A percentile compares a stretch with the other conserved stretches of the same genome.
Evolutionary conservation across 805 yeast species (phyloP).

Genomic region (Priceomyces castillae): DNA sequence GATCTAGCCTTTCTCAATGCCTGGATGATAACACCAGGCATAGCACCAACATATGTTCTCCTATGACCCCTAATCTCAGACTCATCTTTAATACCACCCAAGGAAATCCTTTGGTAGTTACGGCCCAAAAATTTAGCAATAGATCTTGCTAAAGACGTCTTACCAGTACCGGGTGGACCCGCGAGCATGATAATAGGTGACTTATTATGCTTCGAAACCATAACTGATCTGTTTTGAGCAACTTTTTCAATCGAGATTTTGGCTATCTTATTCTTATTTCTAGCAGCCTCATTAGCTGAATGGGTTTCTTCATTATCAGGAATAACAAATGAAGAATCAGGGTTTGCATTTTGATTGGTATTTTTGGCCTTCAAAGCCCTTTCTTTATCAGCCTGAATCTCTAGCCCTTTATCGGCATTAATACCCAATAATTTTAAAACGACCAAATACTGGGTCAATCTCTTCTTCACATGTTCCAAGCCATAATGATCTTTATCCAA

Average conservation of each 20-base stretch:
- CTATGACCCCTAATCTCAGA: slow-evolving; percentile 89
- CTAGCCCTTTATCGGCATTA: slow-evolving; percentile 22
- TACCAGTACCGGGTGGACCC: slow-evolving; percentile 95
- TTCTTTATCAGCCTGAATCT: slow-evolving; percentile 6
- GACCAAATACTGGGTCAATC: slow-evolving; percentile 77
- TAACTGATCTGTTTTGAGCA: slow-evolving; percentile 9
- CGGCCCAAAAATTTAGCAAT: slow-evolving; percentile 73
- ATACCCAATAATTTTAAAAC: slow-evolving; percentile 59
- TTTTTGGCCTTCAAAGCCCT: neutral
- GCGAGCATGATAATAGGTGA: slow-evolving; percentile 79
- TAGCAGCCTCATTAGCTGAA: slow-evolving; percentile 23
- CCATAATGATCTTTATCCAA: slow-evolving; percentile 45
- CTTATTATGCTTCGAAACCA: slow-evolving; percentile 35
- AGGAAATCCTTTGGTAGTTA: slow-evolving; percentile 72
- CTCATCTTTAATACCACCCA: slow-evolving; percentile 88
- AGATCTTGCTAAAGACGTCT: slow-evolving; percentile 81
- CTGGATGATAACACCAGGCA: slow-evolving; percentile 82
- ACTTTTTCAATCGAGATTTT: slow-evolving; percentile 11
- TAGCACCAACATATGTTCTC: slow-evolving; percentile 87
- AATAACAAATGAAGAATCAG: slow-evolving; percentile 24
- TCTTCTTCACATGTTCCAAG: slow-evolving; percentile 50
- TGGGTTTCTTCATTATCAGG: slow-evolving; percentile 37
- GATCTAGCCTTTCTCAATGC: slow-evolving; percentile 71
- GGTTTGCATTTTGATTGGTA: slow-evolving; percentile 7
- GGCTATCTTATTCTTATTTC: slow-evolving; percentile 15